A percentile compares a stretch with the other conserved stretches of the same genome.
phyloP scores from a whole-genome alignment of 108 stramenopile genomes.

The Cyclotella kingstonii region DNA sequence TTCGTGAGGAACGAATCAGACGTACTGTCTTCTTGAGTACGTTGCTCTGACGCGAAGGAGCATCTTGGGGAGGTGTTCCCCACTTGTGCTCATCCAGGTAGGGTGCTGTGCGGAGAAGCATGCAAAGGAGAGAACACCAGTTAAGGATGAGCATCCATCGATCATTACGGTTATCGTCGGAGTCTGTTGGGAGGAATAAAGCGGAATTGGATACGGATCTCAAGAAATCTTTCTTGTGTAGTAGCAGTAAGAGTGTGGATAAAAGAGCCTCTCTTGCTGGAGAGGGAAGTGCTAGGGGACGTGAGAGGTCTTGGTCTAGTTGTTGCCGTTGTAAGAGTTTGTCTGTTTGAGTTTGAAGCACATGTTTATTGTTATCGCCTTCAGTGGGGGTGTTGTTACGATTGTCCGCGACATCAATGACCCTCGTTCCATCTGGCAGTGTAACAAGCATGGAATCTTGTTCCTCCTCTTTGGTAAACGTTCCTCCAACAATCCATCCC shows the following conservation, averaged over 20 bases:
- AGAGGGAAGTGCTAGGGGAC: slow-evolving; percentile 68
- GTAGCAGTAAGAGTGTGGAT: slow-evolving; percentile 55
- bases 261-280: slow-evolving; percentile 74
- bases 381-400: background rate
- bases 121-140: slow-evolving; percentile 65
- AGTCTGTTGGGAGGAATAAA: slow-evolving; percentile 29
- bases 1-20: slow-evolving; percentile 72
- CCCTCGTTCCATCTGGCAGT: slow-evolving; percentile 16
- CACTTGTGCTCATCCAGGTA: slow-evolving; percentile 80
- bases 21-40: slow-evolving; percentile 67
- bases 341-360: background rate
- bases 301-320: slow-evolving; percentile 45
- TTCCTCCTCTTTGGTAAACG: slow-evolving; percentile 12
- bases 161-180: slow-evolving; percentile 10
- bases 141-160: slow-evolving; percentile 65
- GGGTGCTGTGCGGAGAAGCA: slow-evolving; percentile 79
- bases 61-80: slow-evolving; percentile 49
- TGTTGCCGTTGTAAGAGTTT: slow-evolving; percentile 12
- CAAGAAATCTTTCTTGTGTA: slow-evolving; percentile 72
- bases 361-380: background rate
- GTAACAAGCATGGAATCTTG: slow-evolving; percentile 20
- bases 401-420: slow-evolving; percentile 14
- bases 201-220: slow-evolving; percentile 75
- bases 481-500: slow-evolving; percentile 27
- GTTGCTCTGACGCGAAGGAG: slow-evolving; percentile 55